Conservation (phyloP, 768 basidiomycete genomes). For the Pleurotus citrinopileatus region DNA sequence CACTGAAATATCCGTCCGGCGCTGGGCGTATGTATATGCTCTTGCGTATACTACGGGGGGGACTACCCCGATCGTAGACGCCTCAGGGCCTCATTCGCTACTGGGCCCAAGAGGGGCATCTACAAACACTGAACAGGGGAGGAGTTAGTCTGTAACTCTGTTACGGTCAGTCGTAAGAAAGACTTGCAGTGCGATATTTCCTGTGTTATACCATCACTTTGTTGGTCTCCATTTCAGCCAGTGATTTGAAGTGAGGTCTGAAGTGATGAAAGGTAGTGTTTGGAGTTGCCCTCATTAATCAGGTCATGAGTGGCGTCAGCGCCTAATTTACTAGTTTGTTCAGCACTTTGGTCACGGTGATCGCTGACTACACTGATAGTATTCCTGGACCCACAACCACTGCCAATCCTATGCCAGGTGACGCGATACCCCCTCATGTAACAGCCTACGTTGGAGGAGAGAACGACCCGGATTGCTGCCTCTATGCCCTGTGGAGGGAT, state of each 20-base stretch:
- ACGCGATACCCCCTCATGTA: constrained; percentile 16
- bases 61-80: background rate
- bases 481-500: constrained; percentile 13
- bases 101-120: background rate
- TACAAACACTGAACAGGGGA: background rate
- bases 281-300: background rate
- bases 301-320: background rate
- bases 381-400: constrained; percentile 6
- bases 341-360: background rate
- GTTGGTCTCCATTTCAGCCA: background rate
- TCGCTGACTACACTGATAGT: background rate
- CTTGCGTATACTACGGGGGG: background rate
- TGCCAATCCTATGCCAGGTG: constrained; percentile 5
- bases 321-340: constrained; percentile 6
- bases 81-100: background rate
- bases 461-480: constrained; percentile 4
- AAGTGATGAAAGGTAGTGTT: background rate
- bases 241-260: background rate
- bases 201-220: background rate
- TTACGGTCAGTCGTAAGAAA: background rate
- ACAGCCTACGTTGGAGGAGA: constrained; percentile 16
- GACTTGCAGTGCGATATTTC: background rate
- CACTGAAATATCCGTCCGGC: background rate
- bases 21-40: background rate
- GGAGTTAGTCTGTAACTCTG: background rate